Conservation (phyloP, 1,284 basidiomycete species). For the Psilocybe mexicana region DNA sequence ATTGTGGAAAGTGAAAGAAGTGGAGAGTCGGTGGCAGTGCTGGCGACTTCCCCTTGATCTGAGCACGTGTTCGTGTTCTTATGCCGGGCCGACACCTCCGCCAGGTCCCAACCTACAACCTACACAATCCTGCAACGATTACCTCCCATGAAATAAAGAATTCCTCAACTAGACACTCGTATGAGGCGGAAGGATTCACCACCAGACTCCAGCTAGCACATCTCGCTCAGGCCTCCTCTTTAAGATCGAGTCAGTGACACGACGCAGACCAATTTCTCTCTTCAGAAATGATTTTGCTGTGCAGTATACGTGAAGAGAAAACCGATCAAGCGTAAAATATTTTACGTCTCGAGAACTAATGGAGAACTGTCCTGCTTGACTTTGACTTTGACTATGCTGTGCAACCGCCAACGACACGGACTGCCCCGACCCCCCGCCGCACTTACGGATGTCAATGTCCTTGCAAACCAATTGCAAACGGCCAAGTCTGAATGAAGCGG, state of each 20-base stretch:
- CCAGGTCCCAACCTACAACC: too few species aligned
- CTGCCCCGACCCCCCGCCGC: slow-evolving; percentile 31
- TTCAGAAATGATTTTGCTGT: slow-evolving; percentile 44
- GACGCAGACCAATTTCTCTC: slow-evolving; percentile 38
- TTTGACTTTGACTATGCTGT: slow-evolving; percentile 32
- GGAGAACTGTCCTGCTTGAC: not conserved
- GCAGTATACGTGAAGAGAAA: slow-evolving; percentile 1
- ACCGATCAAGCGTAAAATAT: slow-evolving; percentile 28
- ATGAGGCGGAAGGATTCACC: too few species aligned
- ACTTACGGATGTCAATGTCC: slow-evolving; percentile 24
- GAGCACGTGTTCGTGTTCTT: too few species aligned
- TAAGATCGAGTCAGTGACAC: slow-evolving; percentile 26
- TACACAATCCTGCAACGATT: too few species aligned
- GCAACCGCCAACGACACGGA: slow-evolving; percentile 28
- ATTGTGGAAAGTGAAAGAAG: too few species aligned
- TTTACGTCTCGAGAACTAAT: not conserved
- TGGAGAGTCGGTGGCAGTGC: too few species aligned
- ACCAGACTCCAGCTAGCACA: slow-evolving; percentile 27
- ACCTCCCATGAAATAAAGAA: too few species aligned
- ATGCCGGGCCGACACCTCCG: too few species aligned
- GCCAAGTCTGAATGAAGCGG: slow-evolving; percentile 33
- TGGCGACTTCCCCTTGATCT: too few species aligned
- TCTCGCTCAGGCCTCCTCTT: slow-evolving; percentile 16
- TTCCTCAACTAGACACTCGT: too few species aligned
- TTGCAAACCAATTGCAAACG: slow-evolving; percentile 24